These are phyloP conservation scores for Hypoxylon crocopeplum DNA, from an alignment of 495 filamentous ascomycete species.

Conservation along the genomic window DNA sequence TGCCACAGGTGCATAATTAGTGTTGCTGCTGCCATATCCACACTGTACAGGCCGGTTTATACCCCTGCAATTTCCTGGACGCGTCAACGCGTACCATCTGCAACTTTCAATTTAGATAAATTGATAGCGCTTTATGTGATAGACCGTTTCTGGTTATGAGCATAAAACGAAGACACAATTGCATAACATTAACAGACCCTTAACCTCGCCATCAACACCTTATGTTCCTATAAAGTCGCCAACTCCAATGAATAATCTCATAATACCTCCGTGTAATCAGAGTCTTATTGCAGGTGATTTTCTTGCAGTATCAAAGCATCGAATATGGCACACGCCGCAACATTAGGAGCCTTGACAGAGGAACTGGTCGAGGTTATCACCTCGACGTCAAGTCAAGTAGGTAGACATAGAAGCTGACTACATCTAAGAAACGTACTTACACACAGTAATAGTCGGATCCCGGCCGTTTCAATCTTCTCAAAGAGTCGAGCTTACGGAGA, in stretches of 20 bases:
- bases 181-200: conserved; percentile 25
- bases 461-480: conserved; percentile 54
- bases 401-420: conserved; percentile 1
- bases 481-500: conserved; percentile 59
- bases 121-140: conserved; percentile 7
- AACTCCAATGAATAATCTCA: conserved; percentile 26
- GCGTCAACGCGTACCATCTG: conserved; percentile 33
- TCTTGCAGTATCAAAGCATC: no score
- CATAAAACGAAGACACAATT: not conserved
- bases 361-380: conserved; percentile 58
- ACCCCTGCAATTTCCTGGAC: conserved; percentile 21
- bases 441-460: conserved; percentile 46
- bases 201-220: not conserved
- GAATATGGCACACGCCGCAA: conserved; percentile 57
- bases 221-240: not conserved
- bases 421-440: conserved; percentile 6
- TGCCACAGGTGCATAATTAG: not conserved
- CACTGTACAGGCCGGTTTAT: conserved; percentile 4
- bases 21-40: not conserved
- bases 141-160: not conserved
- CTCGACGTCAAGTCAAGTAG: conserved; percentile 40
- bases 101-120: no score
- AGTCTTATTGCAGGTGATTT: no score
- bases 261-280: conserved; percentile 38
- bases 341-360: conserved; percentile 58